Percentiles rank a stretch among this genome's conserved stretches.
phyloP scores from a whole-genome alignment of 192 early-diverging fungal species.

The Entomortierella chlamydospora region DNA sequence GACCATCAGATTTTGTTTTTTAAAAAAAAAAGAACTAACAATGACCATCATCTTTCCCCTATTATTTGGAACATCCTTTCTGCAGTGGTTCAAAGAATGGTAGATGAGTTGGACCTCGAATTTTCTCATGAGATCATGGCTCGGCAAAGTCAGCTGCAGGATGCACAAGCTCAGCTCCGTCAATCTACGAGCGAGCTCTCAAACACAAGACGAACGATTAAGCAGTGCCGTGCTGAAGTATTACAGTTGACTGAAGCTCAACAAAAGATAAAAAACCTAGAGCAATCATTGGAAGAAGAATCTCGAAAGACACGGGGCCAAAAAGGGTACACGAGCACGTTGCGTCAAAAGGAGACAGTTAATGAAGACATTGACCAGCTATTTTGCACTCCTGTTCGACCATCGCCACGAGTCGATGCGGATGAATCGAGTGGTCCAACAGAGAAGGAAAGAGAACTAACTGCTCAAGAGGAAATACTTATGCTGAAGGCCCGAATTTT shows the following conservation, averaged over 20 bases:
- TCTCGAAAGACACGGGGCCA: slow-evolving; percentile 51
- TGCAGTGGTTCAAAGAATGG: slow-evolving; percentile 73
- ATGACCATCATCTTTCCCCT: not conserved
- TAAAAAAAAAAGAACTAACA: not conserved
- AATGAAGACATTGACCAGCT: slow-evolving; percentile 14
- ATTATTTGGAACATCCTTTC: not conserved
- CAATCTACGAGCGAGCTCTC: slow-evolving; percentile 65
- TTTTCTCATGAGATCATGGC: slow-evolving; percentile 68
- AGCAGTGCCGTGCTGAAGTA: slow-evolving; percentile 61
- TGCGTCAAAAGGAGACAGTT: slow-evolving; percentile 11
- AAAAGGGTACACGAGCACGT: slow-evolving; percentile 28
- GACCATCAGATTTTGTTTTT: too few relatives aligned
- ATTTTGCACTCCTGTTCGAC: slow-evolving; percentile 7
- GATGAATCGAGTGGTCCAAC: not conserved
- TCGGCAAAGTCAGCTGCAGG: slow-evolving; percentile 70
- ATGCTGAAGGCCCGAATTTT: slow-evolving; percentile 46
- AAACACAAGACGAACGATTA: slow-evolving; percentile 63
- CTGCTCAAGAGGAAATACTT: slow-evolving; percentile 25
- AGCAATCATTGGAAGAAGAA: slow-evolving; percentile 67
- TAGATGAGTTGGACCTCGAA: slow-evolving; percentile 77
- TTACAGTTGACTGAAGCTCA: slow-evolving; percentile 68
- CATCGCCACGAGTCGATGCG: not conserved
- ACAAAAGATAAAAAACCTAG: slow-evolving; percentile 70
- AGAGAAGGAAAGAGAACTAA: slow-evolving; percentile 7
- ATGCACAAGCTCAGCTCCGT: slow-evolving; percentile 66